Evolutionary conservation across 495 filamentous ascomycete species (phyloP), one percentile per base, ranked within the genome.

Genomic region (Penicillium lividum): DNA sequence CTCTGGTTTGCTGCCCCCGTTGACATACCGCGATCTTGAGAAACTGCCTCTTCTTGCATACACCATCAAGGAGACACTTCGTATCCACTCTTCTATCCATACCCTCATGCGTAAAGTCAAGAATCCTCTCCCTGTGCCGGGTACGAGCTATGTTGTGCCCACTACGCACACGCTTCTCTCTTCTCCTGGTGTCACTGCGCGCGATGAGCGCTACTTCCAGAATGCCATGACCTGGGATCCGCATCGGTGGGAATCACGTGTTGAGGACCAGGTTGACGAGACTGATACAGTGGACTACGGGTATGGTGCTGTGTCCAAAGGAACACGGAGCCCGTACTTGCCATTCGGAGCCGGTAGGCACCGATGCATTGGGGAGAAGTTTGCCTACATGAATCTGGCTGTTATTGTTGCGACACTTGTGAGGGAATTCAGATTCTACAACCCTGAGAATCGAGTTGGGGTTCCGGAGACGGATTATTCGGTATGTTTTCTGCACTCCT

Each of bases 321-420:
- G 94, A 22, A 85, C 91, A 5, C 77, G 76, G 29, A 92, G 87
- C 48, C 93, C 94, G 2, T 98, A 97, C 74, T 80, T 98, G 16
- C 94, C 94, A 0, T 98, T 98, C 68, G 94, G 94, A 3, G 94
- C 92, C 1, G 94, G 94, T 5, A 80, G 94, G 52, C 94, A 98
- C 74, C 77, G 94, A 9, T 98, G 94, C 72, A 97, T 98, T 66
- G 94, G 94, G 47, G 94, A 97, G 77, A 92, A 97, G 66, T 98
- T 97, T 69, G 94, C 94, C 54, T 96, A 95, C 69, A 80, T 97
- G 59, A 93, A 98, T 73, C 78, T 98, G 46, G 84, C 85, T 57
- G 91, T 90, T 10, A 96, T 98, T 63, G 76, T 88, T 49, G 90
- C 88, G n/a, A 87, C 84, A 31, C 77, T 93, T 49, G 87, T 96